Percentiles rank a stretch among this genome's conserved stretches.
These are phyloP conservation scores for Mollisiaceae sp. DNA, from an alignment of 2,329 filamentous ascomycete genomes.

Conservation along the genomic window DNA sequence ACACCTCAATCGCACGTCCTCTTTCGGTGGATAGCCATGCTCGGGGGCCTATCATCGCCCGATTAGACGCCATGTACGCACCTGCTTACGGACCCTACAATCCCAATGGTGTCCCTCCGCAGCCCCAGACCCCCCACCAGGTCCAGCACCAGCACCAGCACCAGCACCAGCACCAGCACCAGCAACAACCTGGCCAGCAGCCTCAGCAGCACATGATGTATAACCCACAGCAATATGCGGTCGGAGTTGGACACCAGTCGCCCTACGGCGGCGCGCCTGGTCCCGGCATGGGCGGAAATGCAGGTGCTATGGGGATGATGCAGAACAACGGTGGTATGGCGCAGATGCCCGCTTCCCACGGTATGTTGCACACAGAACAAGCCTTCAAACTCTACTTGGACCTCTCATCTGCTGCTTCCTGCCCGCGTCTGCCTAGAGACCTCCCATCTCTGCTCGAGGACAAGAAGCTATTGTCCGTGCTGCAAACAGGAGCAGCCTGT, in stretches of 20 bases:
- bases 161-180: conserved; percentile 40
- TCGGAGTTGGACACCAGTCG: conserved; percentile 35
- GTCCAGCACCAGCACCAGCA: conserved; percentile 51
- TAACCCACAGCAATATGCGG: conserved; percentile 47
- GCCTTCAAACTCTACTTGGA: conserved; percentile 5
- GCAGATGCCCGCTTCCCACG: conserved; percentile 41
- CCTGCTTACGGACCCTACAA: conserved; percentile 34
- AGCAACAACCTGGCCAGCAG: conserved; percentile 34
- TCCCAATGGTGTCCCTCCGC: conserved; percentile 30
- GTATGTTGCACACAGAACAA: conserved; percentile 39
- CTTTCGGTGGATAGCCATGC: conserved; percentile 15
- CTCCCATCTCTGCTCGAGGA: conserved; percentile 17
- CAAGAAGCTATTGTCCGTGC: conserved; percentile 13
- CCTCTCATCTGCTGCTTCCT: conserved; percentile 23
- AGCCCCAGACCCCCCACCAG: conserved; percentile 41
- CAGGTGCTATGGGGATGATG: conserved; percentile 59
- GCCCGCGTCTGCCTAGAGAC: conserved; percentile 12
- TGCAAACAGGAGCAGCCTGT: conserved; percentile 22
- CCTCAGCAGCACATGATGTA: conserved; percentile 59
- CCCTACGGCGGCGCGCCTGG: conserved; percentile 34
- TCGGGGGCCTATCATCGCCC: conserved; percentile 17
- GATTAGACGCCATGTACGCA: conserved; percentile 34
- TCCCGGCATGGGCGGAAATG: conserved; percentile 39
- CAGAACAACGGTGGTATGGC: conserved; percentile 47
- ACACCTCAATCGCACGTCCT: conserved; percentile 19